Base-by-base conservation (phyloP, 1,139 yeast species). In the Candida tetrigidarum region DNA sequence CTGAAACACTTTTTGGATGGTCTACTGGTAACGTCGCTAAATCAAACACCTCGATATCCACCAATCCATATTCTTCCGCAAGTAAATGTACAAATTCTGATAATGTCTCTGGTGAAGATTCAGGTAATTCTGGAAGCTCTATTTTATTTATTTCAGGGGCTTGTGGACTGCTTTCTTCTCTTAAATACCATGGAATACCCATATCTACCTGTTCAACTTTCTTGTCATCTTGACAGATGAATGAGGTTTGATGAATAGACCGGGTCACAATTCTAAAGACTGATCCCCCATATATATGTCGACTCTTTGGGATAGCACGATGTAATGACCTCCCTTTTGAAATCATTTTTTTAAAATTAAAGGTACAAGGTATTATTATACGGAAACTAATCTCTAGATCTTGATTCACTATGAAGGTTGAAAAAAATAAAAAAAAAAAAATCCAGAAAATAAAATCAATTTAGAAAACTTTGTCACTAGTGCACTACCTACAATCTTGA, bases 11-110 rank as follows among this genome's bases (percentile, higher is more conserved):
- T 42, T 72, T 76, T 3, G 77, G 75, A 39, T 76, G 78, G 22
- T 69, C 69, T 7, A 66, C 62, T 6, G 69, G 71, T 35, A 74
- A 63, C 8, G 41, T 34, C 2, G 61, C 55, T 47, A 72, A 52
- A 48, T 74, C 96, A 53, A 86, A 80, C 1, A 91, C 59, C 36
- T 67, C 60, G 29, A 90, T 58, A 47, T 88, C 83, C 3, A 69
- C 68, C 41, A 91, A 66, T 7, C 96, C 96, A 51, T 87, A 74
- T 34, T 85, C 84, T 12, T 69, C 60, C 2, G 79, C 78, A 49
- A 87, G 57, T 43, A 76, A 68, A 7, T 69, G 54, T 7, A 84
- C 60, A 10, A 89, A 65, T 3, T 63, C 62, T 10, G 57, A 57
- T 5, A 90, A 55, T 0, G 80, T 58, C 0, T 54, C 58, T 0